Base-by-base conservation (phyloP, 129 eudicot genomes). In the Arctium minus region DNA sequence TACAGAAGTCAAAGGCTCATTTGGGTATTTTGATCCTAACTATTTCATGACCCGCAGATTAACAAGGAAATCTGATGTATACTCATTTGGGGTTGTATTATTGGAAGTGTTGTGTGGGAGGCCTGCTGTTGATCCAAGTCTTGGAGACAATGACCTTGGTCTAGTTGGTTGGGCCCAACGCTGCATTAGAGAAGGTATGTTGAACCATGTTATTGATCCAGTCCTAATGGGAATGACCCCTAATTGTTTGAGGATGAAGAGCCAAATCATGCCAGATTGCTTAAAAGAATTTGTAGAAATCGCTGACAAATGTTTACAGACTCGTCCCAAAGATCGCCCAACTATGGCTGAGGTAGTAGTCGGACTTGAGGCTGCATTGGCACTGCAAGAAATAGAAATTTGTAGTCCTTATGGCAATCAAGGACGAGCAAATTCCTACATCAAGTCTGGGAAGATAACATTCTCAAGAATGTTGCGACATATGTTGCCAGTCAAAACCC, bases 291-390 rank as follows among this genome's bases (percentile, higher is more conserved):
- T 75, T 84, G 83, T 82, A 11, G 71, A 76, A 77, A 32, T 88
- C 70, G 79, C 86, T 35, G 84, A 70, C 3, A 85, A 83, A 77
- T 90, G 94, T 80, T 81, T 90, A 38, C 78, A 82, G 53, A 64
- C 42, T 80, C 87, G 29, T 33, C 89, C 90, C 7, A 85, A 88
- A 18, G 79, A 74, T 65, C 90, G 90, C 29, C 90, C 92, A 1
- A 81, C 92, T 69, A 91, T 91, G 92, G 76, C 89, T 60, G 89
- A 88, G 81, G 94, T 91, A 2, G 92, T 91, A 76, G 84, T 77
- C 3, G 76, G 79, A 70, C 92, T 91, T 50, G 91, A 91, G 77
- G 77, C 78, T 74, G 90, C 84, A 81, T 64, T 91, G 70, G 79
- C 72, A 17, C 64, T 81, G 35, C 89, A 86, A 73, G 82, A 82